phyloP scores from a whole-genome alignment of 73 alveolate species.

The Tetrahymena malaccensis region DNA sequence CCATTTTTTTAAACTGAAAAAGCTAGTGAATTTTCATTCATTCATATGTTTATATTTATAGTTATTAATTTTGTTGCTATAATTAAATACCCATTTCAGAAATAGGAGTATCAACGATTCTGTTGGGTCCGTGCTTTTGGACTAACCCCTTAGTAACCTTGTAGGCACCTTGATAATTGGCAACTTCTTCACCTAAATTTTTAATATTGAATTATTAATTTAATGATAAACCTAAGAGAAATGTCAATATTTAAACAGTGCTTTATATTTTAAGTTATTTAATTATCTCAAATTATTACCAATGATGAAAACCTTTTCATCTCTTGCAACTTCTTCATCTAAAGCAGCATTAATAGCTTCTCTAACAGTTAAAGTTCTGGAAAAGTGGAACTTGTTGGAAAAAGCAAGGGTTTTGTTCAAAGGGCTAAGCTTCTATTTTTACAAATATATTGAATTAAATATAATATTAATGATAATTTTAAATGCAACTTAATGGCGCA shows the following conservation, averaged over 20 bases:
- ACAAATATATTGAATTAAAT: neutral
- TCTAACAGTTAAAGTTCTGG: slow-evolving; percentile 66
- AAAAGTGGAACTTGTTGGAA: neutral
- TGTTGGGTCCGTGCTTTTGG: slow-evolving; percentile 61
- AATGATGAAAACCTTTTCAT: slow-evolving; percentile 67
- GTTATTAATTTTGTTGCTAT: neutral
- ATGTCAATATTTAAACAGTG: neutral
- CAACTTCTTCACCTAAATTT: slow-evolving; percentile 81
- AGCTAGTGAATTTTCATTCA: neutral
- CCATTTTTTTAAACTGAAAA: no score
- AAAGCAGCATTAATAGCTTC: slow-evolving; percentile 82
- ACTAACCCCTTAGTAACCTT: slow-evolving; percentile 82
- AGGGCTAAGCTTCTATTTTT: neutral
- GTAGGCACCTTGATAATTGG: slow-evolving; percentile 82
- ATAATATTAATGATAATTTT: no score
- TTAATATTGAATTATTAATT: neutral
- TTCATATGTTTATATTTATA: neutral
- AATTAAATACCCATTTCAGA: slow-evolving; percentile 54
- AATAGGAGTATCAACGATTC: slow-evolving; percentile 86
- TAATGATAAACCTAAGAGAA: no score
- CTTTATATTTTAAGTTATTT: neutral
- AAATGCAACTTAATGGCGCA: neutral
- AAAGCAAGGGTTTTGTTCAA: neutral
- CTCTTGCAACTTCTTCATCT: slow-evolving; percentile 83
- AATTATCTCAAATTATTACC: neutral